Evolutionary conservation across 805 yeast species (phyloP).

Genomic region (Maudiozyma barnettii): DNA sequence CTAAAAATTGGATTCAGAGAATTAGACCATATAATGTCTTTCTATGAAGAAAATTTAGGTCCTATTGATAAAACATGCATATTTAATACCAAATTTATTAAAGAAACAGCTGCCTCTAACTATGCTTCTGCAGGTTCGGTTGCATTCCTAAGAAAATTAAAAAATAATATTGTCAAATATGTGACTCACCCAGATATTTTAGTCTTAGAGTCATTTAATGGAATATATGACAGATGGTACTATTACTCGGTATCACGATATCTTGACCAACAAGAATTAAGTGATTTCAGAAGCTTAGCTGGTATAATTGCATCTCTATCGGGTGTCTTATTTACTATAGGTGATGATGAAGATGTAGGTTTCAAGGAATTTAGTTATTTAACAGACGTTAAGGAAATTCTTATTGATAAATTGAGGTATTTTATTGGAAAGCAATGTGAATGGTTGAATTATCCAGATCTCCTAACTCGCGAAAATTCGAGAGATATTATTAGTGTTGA

Average conservation of each 20-base stretch:
- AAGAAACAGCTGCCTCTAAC: slow-evolving; percentile 42
- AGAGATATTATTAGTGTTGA: slow-evolving; percentile 60
- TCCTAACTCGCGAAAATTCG: slow-evolving; percentile 54
- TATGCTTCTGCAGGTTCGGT: slow-evolving; percentile 59
- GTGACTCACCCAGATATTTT: slow-evolving; percentile 18
- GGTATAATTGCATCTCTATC: slow-evolving; percentile 64
- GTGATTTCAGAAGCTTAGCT: slow-evolving; percentile 54
- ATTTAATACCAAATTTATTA: slow-evolving; percentile 30
- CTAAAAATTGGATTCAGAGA: slow-evolving; percentile 6
- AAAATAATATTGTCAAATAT: slow-evolving; percentile 31
- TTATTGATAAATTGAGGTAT: slow-evolving; percentile 31
- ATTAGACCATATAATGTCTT: slow-evolving; percentile 8
- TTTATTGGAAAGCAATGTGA: slow-evolving; percentile 41
- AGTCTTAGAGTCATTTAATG: slow-evolving; percentile 23
- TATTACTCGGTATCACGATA: slow-evolving; percentile 10
- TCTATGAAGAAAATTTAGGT: slow-evolving; percentile 20
- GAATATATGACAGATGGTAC: slow-evolving; percentile 30
- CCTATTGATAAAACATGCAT: slow-evolving; percentile 12
- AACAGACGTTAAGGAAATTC: slow-evolving; percentile 19
- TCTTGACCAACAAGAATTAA: slow-evolving; percentile 29
- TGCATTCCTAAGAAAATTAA: slow-evolving; percentile 58
- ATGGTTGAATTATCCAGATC: slow-evolving; percentile 37
- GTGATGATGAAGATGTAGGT: slow-evolving; percentile 8
- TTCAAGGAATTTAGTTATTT: slow-evolving; percentile 6
- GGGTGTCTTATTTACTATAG: slow-evolving; percentile 43